Conservation (phyloP, 306 rosid genomes). For the Vicia villosa region DNA sequence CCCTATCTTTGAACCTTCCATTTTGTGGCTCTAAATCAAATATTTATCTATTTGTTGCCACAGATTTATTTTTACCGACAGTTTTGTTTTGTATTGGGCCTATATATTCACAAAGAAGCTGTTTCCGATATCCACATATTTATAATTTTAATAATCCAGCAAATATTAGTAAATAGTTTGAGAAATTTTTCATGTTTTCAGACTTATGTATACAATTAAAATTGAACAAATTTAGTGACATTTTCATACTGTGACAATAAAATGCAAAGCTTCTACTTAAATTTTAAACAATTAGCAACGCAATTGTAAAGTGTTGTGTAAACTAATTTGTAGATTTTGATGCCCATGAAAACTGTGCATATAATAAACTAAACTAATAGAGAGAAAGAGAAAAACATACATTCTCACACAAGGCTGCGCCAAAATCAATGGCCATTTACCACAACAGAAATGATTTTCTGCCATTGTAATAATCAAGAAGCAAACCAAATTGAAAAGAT, state of each 20-base stretch:
- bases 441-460: not conserved
- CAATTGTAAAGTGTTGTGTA: not conserved
- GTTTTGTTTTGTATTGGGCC: not conserved
- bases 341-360: not conserved
- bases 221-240: too few species aligned
- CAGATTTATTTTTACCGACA: not conserved
- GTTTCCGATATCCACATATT: not conserved
- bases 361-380: not conserved
- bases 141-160: not conserved
- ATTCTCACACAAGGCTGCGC: conserved; percentile 4
- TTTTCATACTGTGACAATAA: too few species aligned
- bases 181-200: too few species aligned
- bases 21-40: conserved; percentile 41
- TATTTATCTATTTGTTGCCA: conserved; percentile 1
- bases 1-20: conserved; percentile 49
- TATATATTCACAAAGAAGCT: not conserved
- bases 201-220: too few species aligned
- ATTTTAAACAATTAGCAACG: not conserved
- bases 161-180: not conserved
- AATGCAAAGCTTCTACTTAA: not conserved
- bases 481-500: conserved; percentile 15
- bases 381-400: conserved; percentile 11
- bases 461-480: conserved; percentile 31
- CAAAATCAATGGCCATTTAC: conserved; percentile 26
- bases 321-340: not conserved